Percentiles rank a stretch among this genome's conserved stretches.
Evolutionary conservation across 768 basidiomycete genomes (phyloP).

Genomic region (Daedaleopsis nitida): DNA sequence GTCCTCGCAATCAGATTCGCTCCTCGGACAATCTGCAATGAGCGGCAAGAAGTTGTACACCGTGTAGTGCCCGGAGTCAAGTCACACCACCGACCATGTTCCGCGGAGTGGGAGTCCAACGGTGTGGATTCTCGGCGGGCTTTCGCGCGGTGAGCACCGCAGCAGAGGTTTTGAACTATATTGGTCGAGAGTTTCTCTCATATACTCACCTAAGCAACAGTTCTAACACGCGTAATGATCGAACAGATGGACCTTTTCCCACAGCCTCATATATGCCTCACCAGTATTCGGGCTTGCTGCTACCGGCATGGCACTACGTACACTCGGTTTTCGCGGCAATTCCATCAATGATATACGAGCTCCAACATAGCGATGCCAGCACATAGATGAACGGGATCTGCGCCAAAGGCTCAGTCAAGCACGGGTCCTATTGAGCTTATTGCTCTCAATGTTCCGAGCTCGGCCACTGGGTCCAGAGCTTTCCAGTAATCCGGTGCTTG

Average conservation of each 20-base stretch:
- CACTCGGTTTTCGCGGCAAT: too few relatives aligned
- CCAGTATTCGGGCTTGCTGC: too few relatives aligned
- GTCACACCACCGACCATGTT: neutral
- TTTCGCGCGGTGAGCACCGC: neutral
- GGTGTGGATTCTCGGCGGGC: neutral
- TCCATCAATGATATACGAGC: too few relatives aligned
- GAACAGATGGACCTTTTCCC: too few relatives aligned
- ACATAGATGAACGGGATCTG: neutral
- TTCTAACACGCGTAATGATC: too few relatives aligned
- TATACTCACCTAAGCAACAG: too few relatives aligned
- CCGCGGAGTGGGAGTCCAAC: neutral
- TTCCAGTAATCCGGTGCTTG: neutral
- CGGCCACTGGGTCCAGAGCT: neutral
- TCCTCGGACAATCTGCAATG: neutral
- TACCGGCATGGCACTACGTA: too few relatives aligned
- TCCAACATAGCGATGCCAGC: neutral
- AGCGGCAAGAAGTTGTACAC: neutral
- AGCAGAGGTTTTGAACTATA: constrained; percentile 3
- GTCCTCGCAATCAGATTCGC: neutral
- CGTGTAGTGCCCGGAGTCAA: neutral
- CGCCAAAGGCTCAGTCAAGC: neutral
- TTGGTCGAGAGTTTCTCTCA: neutral
- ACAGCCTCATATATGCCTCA: too few relatives aligned
- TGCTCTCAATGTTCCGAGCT: neutral
- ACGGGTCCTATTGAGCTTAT: neutral